phyloP scores from a whole-genome alignment of 2,329 filamentous ascomycete species.

The Stemphylium beticola region DNA sequence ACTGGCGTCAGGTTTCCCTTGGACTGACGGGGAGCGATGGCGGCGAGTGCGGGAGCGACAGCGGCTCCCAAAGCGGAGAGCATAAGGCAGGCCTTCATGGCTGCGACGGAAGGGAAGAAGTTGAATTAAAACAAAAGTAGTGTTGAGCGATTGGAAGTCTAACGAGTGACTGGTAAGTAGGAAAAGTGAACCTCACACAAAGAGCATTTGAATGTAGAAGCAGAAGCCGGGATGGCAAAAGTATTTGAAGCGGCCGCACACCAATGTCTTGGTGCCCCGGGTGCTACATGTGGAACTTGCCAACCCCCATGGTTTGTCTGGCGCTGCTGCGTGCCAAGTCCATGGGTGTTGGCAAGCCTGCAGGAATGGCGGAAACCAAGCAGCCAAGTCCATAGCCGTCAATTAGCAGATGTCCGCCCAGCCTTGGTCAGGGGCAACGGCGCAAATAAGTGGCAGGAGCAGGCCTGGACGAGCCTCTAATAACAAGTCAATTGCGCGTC shows the following conservation, averaged over 20 bases:
- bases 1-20: slow-evolving; percentile 58
- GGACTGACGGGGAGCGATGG: slow-evolving; percentile 31
- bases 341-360: slow-evolving; percentile 35
- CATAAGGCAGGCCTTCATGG: slow-evolving; percentile 42
- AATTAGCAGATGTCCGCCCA: slow-evolving; percentile 41
- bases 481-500: slow-evolving; percentile 16
- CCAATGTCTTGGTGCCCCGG: slow-evolving; percentile 37
- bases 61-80: slow-evolving; percentile 36
- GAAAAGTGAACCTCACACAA: slow-evolving; percentile 35
- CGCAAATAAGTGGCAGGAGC: slow-evolving; percentile 24
- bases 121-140: slow-evolving; percentile 37
- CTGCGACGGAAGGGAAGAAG: slow-evolving; percentile 21
- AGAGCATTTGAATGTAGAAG: slow-evolving; percentile 31
- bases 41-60: slow-evolving; percentile 35
- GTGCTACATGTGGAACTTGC: slow-evolving; percentile 45
- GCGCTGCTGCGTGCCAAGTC: slow-evolving; percentile 40
- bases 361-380: slow-evolving; percentile 41
- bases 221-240: slow-evolving; percentile 22
- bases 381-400: slow-evolving; percentile 30
- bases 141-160: slow-evolving; percentile 32
- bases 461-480: slow-evolving; percentile 8
- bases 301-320: slow-evolving; percentile 43
- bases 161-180: slow-evolving; percentile 48
- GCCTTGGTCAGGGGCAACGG: slow-evolving; percentile 43
- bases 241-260: slow-evolving; percentile 41